Evolutionary conservation across 1,284 basidiomycete species (phyloP), one percentile per base, ranked within the genome.

Genomic region (Pseudozyma pruni): DNA sequence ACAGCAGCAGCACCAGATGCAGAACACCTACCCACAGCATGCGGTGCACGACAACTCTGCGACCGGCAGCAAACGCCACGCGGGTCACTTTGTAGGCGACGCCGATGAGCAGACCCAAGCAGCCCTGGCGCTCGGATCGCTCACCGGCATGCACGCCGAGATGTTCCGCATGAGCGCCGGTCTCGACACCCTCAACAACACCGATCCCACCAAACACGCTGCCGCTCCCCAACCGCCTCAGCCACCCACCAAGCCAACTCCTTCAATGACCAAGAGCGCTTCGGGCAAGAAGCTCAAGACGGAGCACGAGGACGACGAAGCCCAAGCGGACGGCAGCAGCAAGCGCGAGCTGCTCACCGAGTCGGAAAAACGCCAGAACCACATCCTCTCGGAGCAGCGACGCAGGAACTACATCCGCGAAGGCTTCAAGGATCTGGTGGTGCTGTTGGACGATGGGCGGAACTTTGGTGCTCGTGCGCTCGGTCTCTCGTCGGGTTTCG

Each of bases 401-500:
- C 59, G 80, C 13, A 55, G 80, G 8, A 82, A 80, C 53, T 75
- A 79, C 60, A 79, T 80, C 38, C 75, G 80, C 8, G 76, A 81
- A 54, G 75, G 74, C 16, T 81, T 82, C 64, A 76, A 73, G 34
- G 73, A 74, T 47, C 73, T 82, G n/a, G 77, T 81, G 1, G 76
- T 78, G 11, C 64, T 82, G 17, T 61, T 81, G 13, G 79, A 80
- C 23, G 62, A 68, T n/a, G 79, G 79, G 14, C 67, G 80, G n/a
- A 58, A 40, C 32, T 75, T 73, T 39, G 79, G 79, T 2, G 80
- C 80, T n/a, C 66, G 78, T 4, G 80, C 79, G 3, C 51, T 81
- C 10, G 80, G 80, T 23, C 68, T 81, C 0, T 74, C 74, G 29
- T 62, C 74, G 1, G 80, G 79, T 17, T 77, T 77, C 3, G 80